Evolutionary conservation across 768 basidiomycete species (phyloP).

Genomic region (Ramaria sp.): DNA sequence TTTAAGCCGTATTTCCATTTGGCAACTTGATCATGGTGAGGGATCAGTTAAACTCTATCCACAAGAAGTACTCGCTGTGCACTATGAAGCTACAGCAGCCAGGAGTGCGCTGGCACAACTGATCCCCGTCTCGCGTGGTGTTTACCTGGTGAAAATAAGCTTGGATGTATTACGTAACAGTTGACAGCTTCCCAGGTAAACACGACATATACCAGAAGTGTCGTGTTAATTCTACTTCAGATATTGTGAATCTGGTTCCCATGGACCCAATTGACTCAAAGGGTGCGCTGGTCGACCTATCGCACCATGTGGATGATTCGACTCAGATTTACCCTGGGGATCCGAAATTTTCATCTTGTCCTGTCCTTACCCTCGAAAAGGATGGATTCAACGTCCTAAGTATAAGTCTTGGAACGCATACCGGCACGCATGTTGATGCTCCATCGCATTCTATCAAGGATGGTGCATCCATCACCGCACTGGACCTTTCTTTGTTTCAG

Average conservation of each 20-base stretch:
- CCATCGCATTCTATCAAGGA: conserved; percentile 59
- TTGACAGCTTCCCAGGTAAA: too few species aligned
- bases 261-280: neutral
- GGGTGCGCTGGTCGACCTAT: conserved; percentile 1
- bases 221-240: neutral
- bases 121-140: too few species aligned
- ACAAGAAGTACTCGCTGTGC: too few species aligned
- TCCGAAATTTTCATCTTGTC: conserved; percentile 31
- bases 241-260: neutral
- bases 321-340: conserved; percentile 41
- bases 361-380: conserved; percentile 27
- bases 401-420: conserved; percentile 54
- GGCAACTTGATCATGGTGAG: too few species aligned
- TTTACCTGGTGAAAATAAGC: too few species aligned
- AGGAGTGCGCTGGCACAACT: too few species aligned
- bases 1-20: too few species aligned
- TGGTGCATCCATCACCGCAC: conserved; percentile 46
- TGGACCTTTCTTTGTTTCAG: conserved; percentile 42
- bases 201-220: too few species aligned
- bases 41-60: too few species aligned
- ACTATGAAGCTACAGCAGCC: too few species aligned
- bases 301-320: conserved; percentile 1
- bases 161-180: too few species aligned
- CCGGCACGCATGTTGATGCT: conserved; percentile 73
- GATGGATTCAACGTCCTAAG: conserved; percentile 42